Conservation (phyloP, 108 stramenopile genomes). For the Nitzschia sp. region DNA sequence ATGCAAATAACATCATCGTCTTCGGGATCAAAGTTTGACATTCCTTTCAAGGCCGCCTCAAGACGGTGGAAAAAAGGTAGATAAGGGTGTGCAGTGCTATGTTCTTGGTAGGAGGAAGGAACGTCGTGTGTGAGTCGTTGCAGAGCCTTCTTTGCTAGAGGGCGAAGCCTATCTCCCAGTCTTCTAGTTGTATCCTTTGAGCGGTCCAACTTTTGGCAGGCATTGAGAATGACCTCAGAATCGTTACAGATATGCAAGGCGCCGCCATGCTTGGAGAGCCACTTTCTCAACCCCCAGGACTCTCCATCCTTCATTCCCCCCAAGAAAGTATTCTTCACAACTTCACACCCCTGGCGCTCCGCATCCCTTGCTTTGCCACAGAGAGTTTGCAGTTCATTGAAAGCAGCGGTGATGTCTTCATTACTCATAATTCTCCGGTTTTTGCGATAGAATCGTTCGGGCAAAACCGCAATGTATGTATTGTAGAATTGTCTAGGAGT, state of each 20-base stretch:
- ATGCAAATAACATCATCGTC: constrained; percentile 86
- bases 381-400: constrained; percentile 52
- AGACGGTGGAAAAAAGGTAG: constrained; percentile 87
- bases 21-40: constrained; percentile 83
- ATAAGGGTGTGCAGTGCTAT: constrained; percentile 83
- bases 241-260: constrained; percentile 82
- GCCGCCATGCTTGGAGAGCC: constrained; percentile 79
- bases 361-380: constrained; percentile 47
- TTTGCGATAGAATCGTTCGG: constrained; percentile 57
- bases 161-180: constrained; percentile 63
- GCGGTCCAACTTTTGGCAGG: constrained; percentile 58
- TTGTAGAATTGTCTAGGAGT: constrained; percentile 66
- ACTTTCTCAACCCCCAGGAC: constrained; percentile 87
- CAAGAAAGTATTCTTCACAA: constrained; percentile 80
- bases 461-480: constrained; percentile 61
- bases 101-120: constrained; percentile 84
- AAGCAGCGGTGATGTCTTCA: constrained; percentile 46
- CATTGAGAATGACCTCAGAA: constrained; percentile 64
- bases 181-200: constrained; percentile 47
- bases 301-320: constrained; percentile 89
- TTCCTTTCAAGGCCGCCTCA: constrained; percentile 70
- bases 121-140: constrained; percentile 71
- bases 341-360: constrained; percentile 64
- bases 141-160: constrained; percentile 59
- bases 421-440: constrained; percentile 58